Evolutionary conservation across 2,329 filamentous ascomycete genomes (phyloP), one percentile per base, ranked within the genome.

Genomic region (Monosporascus sp.): DNA sequence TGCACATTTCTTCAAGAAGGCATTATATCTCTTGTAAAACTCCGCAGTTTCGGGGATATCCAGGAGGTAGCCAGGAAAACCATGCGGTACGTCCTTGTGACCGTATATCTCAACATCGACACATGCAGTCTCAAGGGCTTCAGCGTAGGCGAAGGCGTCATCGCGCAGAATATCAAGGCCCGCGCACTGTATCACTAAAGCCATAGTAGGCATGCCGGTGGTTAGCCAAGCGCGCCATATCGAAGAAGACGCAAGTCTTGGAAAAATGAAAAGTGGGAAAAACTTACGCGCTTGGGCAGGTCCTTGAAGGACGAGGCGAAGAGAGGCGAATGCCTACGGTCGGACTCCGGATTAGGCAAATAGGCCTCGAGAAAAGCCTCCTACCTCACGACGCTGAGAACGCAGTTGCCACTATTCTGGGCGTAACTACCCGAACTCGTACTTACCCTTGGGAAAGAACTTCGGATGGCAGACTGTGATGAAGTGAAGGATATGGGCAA

Each of bases 61-160:
- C 7, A 51, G 45, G 18, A 64, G 54, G 14, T 59, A 43, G 43
- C 55, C 38, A 24, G 59, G 64, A 50, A 72, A 72, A 46, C 63
- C 66, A 54, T 73, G 71, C 22, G 70, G 70, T 57, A 74, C 53
- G 7, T 70, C 71, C 20, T 58, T 51, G 51, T 69, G 72, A 22
- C 62, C 55, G 40, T 68, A 57, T n/a, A 71, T 49, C 46, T 70
- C 63, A 18, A 65, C 65, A 5, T 66, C 59, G 8, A 66, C 66
- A 24, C 69, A 69, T 6, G 67, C 69, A 0, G 57, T 59, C 48
- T 64, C 45, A 24, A 74, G 61, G 8, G 63, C 64, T 54, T 72
- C 70, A 6, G 68, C 70, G 47, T 71, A 72, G 2, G 70, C 72
- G 31, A 74, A 60, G 8, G 60, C 70, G 24, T 74, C 72, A 50